Evolutionary conservation across 768 basidiomycete genomes (phyloP).

Genomic region (Panaeolus cyanescens): DNA sequence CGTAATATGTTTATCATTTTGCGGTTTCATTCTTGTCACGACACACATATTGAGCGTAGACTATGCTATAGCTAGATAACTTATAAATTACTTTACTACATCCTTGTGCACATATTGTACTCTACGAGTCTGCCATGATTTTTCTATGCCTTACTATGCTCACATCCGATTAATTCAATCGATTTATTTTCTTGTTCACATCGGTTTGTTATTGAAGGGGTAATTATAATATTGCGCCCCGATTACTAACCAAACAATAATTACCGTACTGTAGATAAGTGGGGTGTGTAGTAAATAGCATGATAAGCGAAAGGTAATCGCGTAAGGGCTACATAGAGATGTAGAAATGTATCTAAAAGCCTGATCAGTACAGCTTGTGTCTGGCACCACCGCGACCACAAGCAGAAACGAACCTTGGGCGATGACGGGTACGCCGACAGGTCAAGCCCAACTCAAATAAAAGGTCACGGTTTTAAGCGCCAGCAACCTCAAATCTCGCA

Average conservation of each 20-base stretch:
- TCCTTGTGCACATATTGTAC: background rate
- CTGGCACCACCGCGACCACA: background rate
- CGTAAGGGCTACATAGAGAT: background rate
- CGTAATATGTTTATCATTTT: constrained; percentile 1
- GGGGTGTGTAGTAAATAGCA: background rate
- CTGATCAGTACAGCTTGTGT: background rate
- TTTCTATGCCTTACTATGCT: background rate
- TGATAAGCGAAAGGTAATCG: background rate
- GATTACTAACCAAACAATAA: background rate
- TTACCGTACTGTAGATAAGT: background rate
- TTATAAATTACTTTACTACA: background rate
- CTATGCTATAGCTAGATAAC: no score
- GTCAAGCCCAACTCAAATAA: background rate
- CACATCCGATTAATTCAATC: no score
- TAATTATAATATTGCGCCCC: background rate
- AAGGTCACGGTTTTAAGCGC: constrained; percentile 4
- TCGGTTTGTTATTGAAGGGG: background rate
- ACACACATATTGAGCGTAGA: no score
- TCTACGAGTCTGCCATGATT: background rate
- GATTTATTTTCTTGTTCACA: no score
- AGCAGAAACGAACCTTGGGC: background rate
- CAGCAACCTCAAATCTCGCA: constrained; percentile 67
- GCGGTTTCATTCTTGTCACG: background rate
- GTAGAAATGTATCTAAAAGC: background rate
- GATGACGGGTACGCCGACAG: background rate